Base-by-base conservation (phyloP, 2,329 filamentous ascomycete species). In the Waltergamsia citrina region DNA sequence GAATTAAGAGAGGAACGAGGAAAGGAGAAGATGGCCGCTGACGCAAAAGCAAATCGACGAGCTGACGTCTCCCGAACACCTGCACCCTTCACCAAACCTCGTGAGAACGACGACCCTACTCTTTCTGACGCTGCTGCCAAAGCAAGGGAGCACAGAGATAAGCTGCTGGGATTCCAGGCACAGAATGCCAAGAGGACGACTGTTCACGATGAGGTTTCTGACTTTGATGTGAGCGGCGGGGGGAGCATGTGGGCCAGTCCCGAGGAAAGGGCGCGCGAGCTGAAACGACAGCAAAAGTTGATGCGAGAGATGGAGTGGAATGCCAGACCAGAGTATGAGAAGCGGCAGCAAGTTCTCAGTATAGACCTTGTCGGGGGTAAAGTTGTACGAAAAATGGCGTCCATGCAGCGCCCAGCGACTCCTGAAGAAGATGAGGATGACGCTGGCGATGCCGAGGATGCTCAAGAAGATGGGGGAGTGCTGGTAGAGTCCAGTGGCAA, bases 251-350 rank as follows among this genome's bases (percentile, higher is more conserved):
- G 87, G 87, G 83, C 86, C 32, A 85, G 66, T 12, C 85, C 87
- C 0, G 78, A 84, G 42, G 85, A 94, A 55, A 71, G 87, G 27
- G 88, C 87, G 1, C 67, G 78, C 43, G 85, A 92, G 53, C 62
- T 94, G 37, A 93, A 90, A 57, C 73, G 78, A 38, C 88, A 94
- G 58, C 87, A 94, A 58, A 85, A 83, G 52, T 63, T 88, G 4
- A 59, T 94, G 44, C 67, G 85, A 5, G 85, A 94, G 57, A 79
- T 92, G 67, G 85, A 94, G 48, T 93, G 87, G 78, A 83, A 82
- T 44, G 79, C 82, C 4, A 67, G 74, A 33, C 86, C 87, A 0
- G 88, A 93, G 41, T 94, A 87, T 56, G 88, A 95, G 62, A 94
- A 90, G 69, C 72, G 85, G 38, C 76, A 73, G 46, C 80, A 92